These are phyloP conservation scores for Notholithocarpus densiflorus DNA, from an alignment of 306 rosid species.

Conservation along the genomic window DNA sequence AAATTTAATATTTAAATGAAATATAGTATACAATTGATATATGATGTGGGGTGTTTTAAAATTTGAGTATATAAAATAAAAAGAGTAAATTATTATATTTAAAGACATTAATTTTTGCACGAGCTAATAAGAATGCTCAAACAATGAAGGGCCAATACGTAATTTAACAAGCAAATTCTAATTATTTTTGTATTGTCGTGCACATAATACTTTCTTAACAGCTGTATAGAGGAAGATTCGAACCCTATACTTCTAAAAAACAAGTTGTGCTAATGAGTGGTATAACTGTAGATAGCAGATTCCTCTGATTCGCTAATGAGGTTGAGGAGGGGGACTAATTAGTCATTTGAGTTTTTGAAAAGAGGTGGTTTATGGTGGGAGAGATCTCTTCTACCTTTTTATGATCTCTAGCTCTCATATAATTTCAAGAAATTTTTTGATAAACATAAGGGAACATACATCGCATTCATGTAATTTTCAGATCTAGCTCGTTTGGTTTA, in stretches of 20 bases:
- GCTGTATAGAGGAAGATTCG: background rate
- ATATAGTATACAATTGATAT: too few relatives aligned
- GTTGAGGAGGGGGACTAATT: background rate
- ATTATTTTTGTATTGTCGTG: background rate
- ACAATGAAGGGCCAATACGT: background rate
- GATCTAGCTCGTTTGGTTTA: too few relatives aligned
- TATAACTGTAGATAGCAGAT: background rate
- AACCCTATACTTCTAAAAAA: background rate
- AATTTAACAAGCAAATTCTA: background rate
- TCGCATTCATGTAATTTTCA: too few relatives aligned
- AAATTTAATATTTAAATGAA: too few relatives aligned
- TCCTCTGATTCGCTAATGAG: background rate
- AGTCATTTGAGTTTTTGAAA: background rate
- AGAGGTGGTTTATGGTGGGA: background rate
- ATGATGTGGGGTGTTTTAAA: too few relatives aligned
- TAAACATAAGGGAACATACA: too few relatives aligned
- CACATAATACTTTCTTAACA: background rate
- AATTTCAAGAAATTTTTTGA: too few relatives aligned
- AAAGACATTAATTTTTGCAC: too few relatives aligned
- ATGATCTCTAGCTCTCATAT: background rate
- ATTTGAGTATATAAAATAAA: too few relatives aligned
- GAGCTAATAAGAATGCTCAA: too few relatives aligned
- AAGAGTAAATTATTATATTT: too few relatives aligned
- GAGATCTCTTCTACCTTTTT: background rate
- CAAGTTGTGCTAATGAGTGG: background rate